Evolutionary conservation across 352 stramenopile genomes (phyloP).

Genomic region (Phytophthora sansomeana): DNA sequence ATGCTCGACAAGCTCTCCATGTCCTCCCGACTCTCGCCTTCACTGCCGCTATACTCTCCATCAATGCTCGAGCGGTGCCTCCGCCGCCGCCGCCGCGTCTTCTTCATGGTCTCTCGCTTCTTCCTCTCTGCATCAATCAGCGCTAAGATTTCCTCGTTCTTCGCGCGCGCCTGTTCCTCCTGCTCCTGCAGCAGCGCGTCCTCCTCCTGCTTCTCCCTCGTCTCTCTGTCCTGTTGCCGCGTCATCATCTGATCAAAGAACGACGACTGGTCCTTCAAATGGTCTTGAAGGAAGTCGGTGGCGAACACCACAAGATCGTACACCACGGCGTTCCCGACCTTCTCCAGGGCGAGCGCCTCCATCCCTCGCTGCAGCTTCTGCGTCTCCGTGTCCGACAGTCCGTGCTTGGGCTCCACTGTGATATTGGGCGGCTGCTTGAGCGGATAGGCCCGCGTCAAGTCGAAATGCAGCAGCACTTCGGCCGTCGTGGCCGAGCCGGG

Average conservation of each 20-base stretch:
- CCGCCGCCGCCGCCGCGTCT: conserved; percentile 49
- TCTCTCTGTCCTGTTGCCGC: conserved; percentile 73
- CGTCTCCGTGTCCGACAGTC: conserved; percentile 75
- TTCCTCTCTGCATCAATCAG: conserved; percentile 81
- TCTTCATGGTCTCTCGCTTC: conserved; percentile 73
- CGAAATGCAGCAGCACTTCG: conserved; percentile 80
- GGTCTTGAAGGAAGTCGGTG: conserved; percentile 84
- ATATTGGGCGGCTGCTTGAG: conserved; percentile 73
- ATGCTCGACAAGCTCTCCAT: conserved; percentile 45
- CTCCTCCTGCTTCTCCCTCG: conserved; percentile 67
- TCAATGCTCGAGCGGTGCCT: conserved; percentile 73
- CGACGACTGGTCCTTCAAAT: conserved; percentile 84
- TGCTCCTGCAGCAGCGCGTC: conserved; percentile 60
- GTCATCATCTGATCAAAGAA: conserved; percentile 92
- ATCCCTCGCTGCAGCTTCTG: conserved; percentile 63
- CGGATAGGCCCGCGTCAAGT: conserved; percentile 74
- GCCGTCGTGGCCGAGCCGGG: conserved; percentile 50
- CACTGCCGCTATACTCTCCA: conserved; percentile 42
- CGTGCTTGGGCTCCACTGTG: conserved; percentile 70
- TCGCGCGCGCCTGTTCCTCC: conserved; percentile 65
- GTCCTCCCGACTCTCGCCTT: conserved; percentile 48
- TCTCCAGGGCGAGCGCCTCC: conserved; percentile 64
- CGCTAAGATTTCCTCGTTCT: conserved; percentile 81
- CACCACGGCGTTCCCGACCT: conserved; percentile 77
- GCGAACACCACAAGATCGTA: conserved; percentile 88